Conservation (phyloP, 768 basidiomycete genomes). For the Coprinopsis marcescibilis region DNA sequence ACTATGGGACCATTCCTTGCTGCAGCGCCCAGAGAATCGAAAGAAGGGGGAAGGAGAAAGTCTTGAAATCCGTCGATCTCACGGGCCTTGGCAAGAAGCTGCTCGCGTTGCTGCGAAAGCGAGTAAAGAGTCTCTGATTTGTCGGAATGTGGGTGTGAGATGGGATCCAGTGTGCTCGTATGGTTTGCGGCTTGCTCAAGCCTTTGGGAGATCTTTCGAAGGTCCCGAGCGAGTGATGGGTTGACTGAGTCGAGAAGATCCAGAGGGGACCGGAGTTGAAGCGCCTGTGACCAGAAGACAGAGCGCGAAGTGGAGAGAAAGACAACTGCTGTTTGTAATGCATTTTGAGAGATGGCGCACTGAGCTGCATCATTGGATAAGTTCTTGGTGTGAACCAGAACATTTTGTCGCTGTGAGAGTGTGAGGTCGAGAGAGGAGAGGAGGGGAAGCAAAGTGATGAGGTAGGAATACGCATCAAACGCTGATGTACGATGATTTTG, state of each 20-base stretch:
- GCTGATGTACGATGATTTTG: not conserved
- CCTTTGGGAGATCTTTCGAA: not conserved
- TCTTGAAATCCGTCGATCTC: not conserved
- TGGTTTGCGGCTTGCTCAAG: not conserved
- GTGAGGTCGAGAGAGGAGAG: no score
- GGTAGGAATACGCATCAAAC: not conserved
- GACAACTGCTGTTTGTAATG: not conserved
- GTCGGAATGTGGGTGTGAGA: not conserved
- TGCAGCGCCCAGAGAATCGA: not conserved
- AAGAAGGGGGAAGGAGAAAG: not conserved
- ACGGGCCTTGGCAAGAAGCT: no score
- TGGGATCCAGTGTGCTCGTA: not conserved
- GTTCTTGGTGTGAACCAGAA: not conserved
- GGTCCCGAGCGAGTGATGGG: not conserved
- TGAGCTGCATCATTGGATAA: not conserved
- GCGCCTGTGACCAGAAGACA: not conserved
- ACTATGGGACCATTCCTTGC: not conserved
- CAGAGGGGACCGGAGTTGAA: not conserved
- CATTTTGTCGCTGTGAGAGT: not conserved
- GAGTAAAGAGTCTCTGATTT: not conserved
- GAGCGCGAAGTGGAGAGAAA: constrained; percentile 2
- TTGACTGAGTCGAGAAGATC: not conserved
- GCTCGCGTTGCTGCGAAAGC: not conserved
- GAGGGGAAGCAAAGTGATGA: not conserved
- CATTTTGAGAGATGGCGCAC: not conserved